Conservation (phyloP, 176 grass and related monocot genomes). For the Phyllostachys edulis region DNA sequence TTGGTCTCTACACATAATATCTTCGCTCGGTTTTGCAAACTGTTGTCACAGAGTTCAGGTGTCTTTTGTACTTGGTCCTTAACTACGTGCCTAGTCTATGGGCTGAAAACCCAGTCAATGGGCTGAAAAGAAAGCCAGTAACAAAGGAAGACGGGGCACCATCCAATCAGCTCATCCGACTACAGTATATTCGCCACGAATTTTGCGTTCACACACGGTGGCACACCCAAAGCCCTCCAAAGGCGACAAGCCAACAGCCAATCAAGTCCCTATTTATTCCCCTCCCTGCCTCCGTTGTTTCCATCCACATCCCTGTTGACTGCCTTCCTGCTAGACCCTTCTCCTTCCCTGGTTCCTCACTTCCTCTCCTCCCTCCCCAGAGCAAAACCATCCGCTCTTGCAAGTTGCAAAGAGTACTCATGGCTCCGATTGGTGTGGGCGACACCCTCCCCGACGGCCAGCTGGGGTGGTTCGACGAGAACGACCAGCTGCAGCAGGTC, state of each 20-base stretch:
- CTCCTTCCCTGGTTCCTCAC: neutral
- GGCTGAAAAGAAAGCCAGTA: too few relatives aligned
- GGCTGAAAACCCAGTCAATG: too few relatives aligned
- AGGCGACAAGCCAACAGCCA: neutral
- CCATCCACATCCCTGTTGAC: neutral
- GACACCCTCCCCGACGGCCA: slow-evolving; percentile 68
- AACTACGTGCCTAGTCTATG: too few relatives aligned
- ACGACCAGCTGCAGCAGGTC: slow-evolving; percentile 65
- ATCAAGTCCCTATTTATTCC: slow-evolving; percentile 9
- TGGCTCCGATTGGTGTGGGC: slow-evolving; percentile 84
- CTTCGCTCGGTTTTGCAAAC: too few relatives aligned
- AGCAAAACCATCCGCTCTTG: neutral
- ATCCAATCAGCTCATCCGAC: too few relatives aligned
- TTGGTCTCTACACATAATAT: too few relatives aligned
- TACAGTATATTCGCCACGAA: neutral
- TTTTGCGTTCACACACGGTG: slow-evolving; percentile 25
- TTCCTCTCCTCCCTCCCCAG: neutral
- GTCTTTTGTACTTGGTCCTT: too few relatives aligned
- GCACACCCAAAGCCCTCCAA: neutral
- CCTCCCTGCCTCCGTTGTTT: neutral
- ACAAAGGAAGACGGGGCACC: too few relatives aligned
- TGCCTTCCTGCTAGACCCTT: neutral
- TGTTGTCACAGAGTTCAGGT: too few relatives aligned
- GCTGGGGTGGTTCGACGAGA: slow-evolving; percentile 76
- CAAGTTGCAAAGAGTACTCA: neutral